These are phyloP conservation scores for Metschnikowia colocasiae DNA, from an alignment of 805 yeast species.

Conservation along the genomic window DNA sequence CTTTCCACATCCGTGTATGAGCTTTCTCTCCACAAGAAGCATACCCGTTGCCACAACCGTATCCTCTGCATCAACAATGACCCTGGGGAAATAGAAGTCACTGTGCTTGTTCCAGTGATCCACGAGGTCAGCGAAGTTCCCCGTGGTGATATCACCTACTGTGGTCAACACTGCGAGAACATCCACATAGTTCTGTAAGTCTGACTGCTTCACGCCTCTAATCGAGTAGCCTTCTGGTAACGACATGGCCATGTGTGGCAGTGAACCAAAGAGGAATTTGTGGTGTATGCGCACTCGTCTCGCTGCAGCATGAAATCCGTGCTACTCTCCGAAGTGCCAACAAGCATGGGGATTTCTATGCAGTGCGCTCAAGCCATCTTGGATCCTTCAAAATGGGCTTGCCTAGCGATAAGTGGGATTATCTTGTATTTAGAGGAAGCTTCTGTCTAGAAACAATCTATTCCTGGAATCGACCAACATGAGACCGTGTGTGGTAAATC, in stretches of 20 bases:
- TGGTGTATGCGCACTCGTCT: background rate
- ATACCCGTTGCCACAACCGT: slow-evolving; percentile 80
- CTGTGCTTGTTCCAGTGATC: slow-evolving; percentile 53
- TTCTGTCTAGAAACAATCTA: no score
- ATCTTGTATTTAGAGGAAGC: no score
- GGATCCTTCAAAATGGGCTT: background rate
- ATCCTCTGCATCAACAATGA: slow-evolving; percentile 52
- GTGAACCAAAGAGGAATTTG: background rate
- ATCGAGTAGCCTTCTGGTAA: slow-evolving; percentile 68
- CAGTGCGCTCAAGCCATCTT: background rate
- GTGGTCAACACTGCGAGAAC: slow-evolving; percentile 70
- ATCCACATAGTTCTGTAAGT: slow-evolving; percentile 57
- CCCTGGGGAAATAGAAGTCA: slow-evolving; percentile 63
- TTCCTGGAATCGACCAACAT: no score
- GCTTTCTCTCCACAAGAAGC: slow-evolving; percentile 72
- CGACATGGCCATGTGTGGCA: slow-evolving; percentile 11
- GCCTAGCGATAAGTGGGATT: no score
- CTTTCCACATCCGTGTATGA: slow-evolving; percentile 77
- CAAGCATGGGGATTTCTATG: background rate
- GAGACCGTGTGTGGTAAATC: no score
- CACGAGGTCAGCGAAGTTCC: slow-evolving; percentile 49
- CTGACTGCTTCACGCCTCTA: slow-evolving; percentile 53
- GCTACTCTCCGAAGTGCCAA: background rate
- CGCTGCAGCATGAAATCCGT: background rate
- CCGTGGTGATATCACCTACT: slow-evolving; percentile 66